Evolutionary conservation across 2,329 filamentous ascomycete species (phyloP).

Genomic region (Mycosphaerella sp.): DNA sequence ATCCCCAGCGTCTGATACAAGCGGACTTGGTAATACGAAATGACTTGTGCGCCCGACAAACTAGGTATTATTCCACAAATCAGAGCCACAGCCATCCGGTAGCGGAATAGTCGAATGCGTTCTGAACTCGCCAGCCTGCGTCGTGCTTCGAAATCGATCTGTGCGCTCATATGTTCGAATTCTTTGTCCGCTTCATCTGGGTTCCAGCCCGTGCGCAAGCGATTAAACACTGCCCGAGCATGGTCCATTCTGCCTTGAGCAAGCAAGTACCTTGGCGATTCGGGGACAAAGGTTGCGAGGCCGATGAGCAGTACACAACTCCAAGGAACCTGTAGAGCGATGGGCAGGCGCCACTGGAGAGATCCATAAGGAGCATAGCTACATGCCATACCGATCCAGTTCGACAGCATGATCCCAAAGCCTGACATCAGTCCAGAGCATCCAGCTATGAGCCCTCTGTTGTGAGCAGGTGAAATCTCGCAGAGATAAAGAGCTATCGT

Average conservation of each 20-base stretch:
- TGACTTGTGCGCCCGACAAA: conserved; percentile 52
- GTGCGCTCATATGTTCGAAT: conserved; percentile 46
- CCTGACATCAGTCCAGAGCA: conserved; percentile 45
- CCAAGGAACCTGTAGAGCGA: conserved; percentile 38
- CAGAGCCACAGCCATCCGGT: conserved; percentile 48
- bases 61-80: conserved; percentile 52
- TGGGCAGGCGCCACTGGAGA: conserved; percentile 21
- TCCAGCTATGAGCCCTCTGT: conserved; percentile 47
- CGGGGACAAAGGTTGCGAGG: conserved; percentile 19
- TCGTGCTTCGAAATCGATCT: conserved; percentile 41
- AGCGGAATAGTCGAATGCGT: conserved; percentile 46
- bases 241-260: conserved; percentile 22
- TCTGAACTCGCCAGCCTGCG: conserved; percentile 39
- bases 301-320: conserved; percentile 37
- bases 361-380: conserved; percentile 37
- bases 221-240: conserved; percentile 25
- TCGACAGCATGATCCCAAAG: conserved; percentile 50
- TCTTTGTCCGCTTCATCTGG: conserved; percentile 43
- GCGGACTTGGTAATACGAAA: conserved; percentile 41
- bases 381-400: conserved; percentile 38
- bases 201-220: conserved; percentile 42
- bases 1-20: conserved; percentile 51
- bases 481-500: conserved; percentile 51
- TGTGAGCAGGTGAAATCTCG: conserved; percentile 42
- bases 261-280: conserved; percentile 22